Percentiles rank a stretch among this genome's conserved stretches.
phyloP scores from a whole-genome alignment of 2,329 filamentous ascomycete genomes.

The Lecanosticta acicola region DNA sequence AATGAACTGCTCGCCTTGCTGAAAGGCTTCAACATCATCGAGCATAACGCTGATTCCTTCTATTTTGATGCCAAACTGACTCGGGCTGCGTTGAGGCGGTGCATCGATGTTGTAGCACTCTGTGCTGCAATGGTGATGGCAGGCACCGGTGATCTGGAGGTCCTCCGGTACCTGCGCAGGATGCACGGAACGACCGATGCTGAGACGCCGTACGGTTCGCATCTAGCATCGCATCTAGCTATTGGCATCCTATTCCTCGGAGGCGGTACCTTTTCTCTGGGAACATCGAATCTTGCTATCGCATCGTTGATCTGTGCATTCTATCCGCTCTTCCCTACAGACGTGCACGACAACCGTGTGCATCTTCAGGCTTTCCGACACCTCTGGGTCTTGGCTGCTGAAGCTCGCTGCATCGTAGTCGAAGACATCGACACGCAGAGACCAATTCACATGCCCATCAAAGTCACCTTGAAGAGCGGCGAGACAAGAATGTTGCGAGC shows the following conservation, averaged over 20 bases:
- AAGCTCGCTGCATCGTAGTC: conserved; percentile 80
- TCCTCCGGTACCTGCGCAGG: conserved; percentile 78
- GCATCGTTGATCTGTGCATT: conserved; percentile 84
- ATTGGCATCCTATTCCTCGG: conserved; percentile 87
- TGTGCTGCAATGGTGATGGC: conserved; percentile 88
- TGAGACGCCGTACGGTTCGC: conserved; percentile 85
- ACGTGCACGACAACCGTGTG: conserved; percentile 86
- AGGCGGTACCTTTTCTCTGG: conserved; percentile 86
- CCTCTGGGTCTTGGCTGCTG: conserved; percentile 91
- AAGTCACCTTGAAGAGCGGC: conserved; percentile 22
- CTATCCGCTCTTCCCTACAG: conserved; percentile 85
- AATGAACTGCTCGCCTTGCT: conserved; percentile 80
- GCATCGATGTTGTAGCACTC: conserved; percentile 80
- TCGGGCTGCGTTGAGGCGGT: conserved; percentile 78
- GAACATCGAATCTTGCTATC: conserved; percentile 79
- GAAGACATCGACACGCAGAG: conserved; percentile 81
- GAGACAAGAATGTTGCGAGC: conserved; percentile 37
- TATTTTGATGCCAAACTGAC: conserved; percentile 80
- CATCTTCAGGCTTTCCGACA: conserved; percentile 95
- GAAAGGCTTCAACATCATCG: conserved; percentile 45
- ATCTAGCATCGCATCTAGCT: conserved; percentile 86
- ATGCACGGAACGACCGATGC: conserved; percentile 81
- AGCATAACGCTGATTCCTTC: conserved; percentile 24
- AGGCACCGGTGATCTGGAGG: conserved; percentile 80
- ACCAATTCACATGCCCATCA: conserved; percentile 55